Base-by-base conservation (phyloP, 257 asterid genomes). In the Capsicum chinense region DNA sequence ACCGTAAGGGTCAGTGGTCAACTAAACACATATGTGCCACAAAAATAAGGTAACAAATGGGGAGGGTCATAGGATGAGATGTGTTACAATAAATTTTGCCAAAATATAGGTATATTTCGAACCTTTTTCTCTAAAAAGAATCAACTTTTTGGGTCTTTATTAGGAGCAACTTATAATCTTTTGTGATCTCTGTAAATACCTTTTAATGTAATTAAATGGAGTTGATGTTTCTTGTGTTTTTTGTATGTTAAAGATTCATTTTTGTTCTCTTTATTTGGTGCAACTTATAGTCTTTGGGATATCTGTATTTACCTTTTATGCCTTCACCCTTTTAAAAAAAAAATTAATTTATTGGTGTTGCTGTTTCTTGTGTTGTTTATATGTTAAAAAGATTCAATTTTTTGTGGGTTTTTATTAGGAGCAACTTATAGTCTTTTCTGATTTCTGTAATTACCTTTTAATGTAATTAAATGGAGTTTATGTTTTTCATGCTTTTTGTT, bases 351-450 rank as follows among this genome's bases (percentile, higher is more conserved):
- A 16, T 4, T 42, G 15, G 33, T 5, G 4, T 67, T 4, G 5
- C 5, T 42, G 56, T 69, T 69, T 67, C 48, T 67, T 67, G 50
- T 35, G 9, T 39, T 4, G 44, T 4, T 39, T 39, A 39, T 39
- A 39, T 69, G 44, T 39, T 39, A 42, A 56, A 42, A 56, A 21
- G 15, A 19, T 21, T 9, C 33, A 26, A 26, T 26, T 19, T 19
- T 0, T 62, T 62, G 56, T 56, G 73, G 82, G 35, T 70, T 6
- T 58, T 82, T n/a, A 67, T 82, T 37, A 19, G 59, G 69, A 67
- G 56, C 66, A 82, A 82, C 37, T 79, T 82, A 48, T 48, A 66
- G 12, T 42, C 76, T 14, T 35, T 35, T 67, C 11, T 64, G 17
- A 64, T 64, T 17, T 64, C 44, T 64, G 8, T 11, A 12, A 26